phyloP scores from a whole-genome alignment of 2,329 filamentous ascomycete genomes.

The Raffaelea ambrosiae region DNA sequence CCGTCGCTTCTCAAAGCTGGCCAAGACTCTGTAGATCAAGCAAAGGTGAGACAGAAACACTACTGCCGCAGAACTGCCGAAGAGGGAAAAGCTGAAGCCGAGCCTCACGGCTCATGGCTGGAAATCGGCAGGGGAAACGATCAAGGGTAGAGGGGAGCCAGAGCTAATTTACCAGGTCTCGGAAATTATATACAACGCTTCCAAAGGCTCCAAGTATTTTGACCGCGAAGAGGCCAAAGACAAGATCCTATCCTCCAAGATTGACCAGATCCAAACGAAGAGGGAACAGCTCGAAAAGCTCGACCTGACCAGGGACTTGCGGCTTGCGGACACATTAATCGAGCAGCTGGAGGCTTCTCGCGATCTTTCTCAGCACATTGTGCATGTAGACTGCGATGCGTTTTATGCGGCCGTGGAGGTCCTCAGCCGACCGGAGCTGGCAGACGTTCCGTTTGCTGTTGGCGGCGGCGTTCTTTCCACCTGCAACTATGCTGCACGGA shows the following conservation, averaged over 20 bases:
- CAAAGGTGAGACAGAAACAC: constrained; percentile 63
- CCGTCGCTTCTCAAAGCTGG: constrained; percentile 91
- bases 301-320: constrained; percentile 64
- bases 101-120: no score
- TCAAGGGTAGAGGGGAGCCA: no score
- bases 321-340: constrained; percentile 73
- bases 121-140: no score
- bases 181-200: constrained; percentile 94
- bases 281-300: constrained; percentile 68
- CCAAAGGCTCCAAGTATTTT: constrained; percentile 95
- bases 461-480: constrained; percentile 59
- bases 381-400: constrained; percentile 94
- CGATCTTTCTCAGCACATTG: constrained; percentile 75
- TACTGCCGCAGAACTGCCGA: no score
- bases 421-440: constrained; percentile 74
- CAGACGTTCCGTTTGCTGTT: constrained; percentile 82
- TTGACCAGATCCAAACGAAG: constrained; percentile 66
- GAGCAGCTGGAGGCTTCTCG: constrained; percentile 68
- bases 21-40: constrained; percentile 87
- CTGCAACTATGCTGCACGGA: constrained; percentile 81
- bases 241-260: constrained; percentile 75
- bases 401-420: constrained; percentile 95
- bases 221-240: constrained; percentile 81
- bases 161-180: constrained; percentile 52
- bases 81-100: no score